Base-by-base conservation (phyloP, 805 yeast species). In the Wickerhamomyces sydowiorum region DNA sequence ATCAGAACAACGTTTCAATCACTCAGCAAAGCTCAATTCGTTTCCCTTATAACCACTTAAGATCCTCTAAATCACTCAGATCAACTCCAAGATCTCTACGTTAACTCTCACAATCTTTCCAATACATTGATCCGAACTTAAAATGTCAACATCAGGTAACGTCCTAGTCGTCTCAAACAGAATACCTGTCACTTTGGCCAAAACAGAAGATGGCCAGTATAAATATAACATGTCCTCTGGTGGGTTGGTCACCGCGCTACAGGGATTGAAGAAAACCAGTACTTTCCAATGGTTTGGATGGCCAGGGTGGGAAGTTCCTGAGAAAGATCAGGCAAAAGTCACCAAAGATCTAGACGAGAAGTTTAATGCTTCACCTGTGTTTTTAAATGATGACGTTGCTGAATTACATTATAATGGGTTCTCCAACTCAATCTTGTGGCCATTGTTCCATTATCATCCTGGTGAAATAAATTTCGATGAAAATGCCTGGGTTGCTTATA, bases 401-500 rank as follows among this genome's bases (percentile, higher is more conserved):
- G 98, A 93, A 57, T 72, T 93, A 50, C 98, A 93, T 66, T 93
- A 93, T 66, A 93, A 95, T 60, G 99, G 98, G 24, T 93, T 95
- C 64, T 78, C 88, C 48, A 93, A 93, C 64, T 85, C 95, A 14
- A 93, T 93, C 49, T 68, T 93, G 49, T 93, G 99, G 99, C 99
- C 99, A 1, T 66, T 95, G 47, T 93, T 93, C 70, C 99, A 93
- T 62, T 93, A 93, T 65, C 99, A 93, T 60, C 99, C 99, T 1
- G 99, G 98, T 47, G 99, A 95, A 63, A 93, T 95, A 85, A 90
- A 87, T 60, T 93, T 93, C 58, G 99, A 93, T 64, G 99, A 93
- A 61, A 80, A 78, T 47, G 96, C 97, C 1, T 93, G 99, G 99
- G 90, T 90, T 41, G 98, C 98, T 1, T 93, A 93, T 62, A 85